A percentile compares a stretch with the other conserved stretches of the same genome.
These are phyloP conservation scores for Fraxinus floribunda DNA, from an alignment of 305 asterid species.

Conservation along the genomic window DNA sequence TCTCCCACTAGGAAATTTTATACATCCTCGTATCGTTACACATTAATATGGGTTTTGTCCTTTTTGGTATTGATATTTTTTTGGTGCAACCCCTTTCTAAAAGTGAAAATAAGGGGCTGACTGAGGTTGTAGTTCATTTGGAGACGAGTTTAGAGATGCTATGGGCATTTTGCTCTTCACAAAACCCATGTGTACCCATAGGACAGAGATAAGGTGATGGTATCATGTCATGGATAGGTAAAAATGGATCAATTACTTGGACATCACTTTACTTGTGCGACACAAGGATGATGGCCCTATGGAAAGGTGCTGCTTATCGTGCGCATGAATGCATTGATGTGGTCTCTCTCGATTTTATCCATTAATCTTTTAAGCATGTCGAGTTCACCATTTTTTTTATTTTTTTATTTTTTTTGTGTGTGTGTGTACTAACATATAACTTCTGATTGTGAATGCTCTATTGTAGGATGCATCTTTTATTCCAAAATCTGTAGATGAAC, in stretches of 20 bases:
- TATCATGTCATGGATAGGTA: neutral
- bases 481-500: conserved; percentile 27
- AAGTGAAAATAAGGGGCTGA: neutral
- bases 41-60: neutral
- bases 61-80: neutral
- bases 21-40: neutral
- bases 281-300: neutral
- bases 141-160: neutral
- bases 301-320: neutral
- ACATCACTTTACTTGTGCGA: neutral
- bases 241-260: neutral
- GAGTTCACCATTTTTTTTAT: neutral
- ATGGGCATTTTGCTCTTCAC: neutral
- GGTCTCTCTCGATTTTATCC: neutral
- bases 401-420: neutral
- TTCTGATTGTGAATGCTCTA: neutral
- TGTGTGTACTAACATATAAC: conserved; percentile 11
- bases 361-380: neutral
- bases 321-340: neutral
- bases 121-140: neutral
- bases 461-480: conserved; percentile 32
- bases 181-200: neutral
- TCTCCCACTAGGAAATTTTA: neutral
- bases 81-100: neutral
- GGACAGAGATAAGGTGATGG: neutral